Conservation (phyloP, 345 rosid genomes). For the Aquilaria malaccensis region DNA sequence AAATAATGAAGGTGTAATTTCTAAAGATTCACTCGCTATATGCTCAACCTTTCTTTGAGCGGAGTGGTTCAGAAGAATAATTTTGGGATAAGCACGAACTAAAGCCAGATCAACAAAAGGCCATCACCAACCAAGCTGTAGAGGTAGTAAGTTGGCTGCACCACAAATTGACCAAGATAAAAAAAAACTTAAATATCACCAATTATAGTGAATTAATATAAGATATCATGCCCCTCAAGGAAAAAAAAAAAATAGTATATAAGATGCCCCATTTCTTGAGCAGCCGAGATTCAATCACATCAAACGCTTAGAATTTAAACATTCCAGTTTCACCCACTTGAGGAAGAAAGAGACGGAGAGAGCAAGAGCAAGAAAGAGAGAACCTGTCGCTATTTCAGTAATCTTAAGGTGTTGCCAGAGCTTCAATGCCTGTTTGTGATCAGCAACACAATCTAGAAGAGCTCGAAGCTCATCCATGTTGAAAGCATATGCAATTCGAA, state of each 20-base stretch:
- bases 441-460: conserved; percentile 14
- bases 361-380: not conserved
- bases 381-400: conserved; percentile 2
- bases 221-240: not conserved
- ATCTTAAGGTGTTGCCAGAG: not conserved
- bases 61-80: too few relatives aligned
- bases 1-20: too few relatives aligned
- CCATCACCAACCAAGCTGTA: too few relatives aligned
- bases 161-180: too few relatives aligned
- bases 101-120: too few relatives aligned
- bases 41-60: too few relatives aligned
- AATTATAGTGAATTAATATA: too few relatives aligned
- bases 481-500: conserved; percentile 22
- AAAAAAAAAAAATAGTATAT: not conserved
- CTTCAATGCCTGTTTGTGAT: conserved; percentile 9
- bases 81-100: too few relatives aligned
- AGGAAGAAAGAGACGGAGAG: not conserved
- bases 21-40: too few relatives aligned
- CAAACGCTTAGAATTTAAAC: not conserved
- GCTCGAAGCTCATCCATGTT: conserved; percentile 21
- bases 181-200: too few relatives aligned
- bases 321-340: not conserved
- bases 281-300: not conserved
- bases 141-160: too few relatives aligned
- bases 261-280: not conserved